Evolutionary conservation across 1,284 basidiomycete species (phyloP).

Genomic region (Puccinia hordei): DNA sequence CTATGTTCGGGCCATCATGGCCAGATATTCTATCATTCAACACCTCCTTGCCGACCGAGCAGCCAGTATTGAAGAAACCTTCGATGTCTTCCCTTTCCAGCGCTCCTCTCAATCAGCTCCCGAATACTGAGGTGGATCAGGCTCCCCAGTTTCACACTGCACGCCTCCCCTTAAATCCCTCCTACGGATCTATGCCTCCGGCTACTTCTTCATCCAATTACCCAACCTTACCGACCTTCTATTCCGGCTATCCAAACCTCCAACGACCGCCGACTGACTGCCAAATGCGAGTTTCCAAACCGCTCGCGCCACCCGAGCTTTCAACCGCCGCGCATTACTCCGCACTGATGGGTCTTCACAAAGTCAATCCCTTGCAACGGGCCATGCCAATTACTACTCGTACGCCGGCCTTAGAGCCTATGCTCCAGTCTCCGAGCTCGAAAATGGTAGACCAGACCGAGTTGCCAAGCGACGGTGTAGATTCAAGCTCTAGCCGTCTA

Average conservation of each 20-base stretch:
- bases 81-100: conserved; percentile 3
- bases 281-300: conserved; percentile 42
- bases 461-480: neutral
- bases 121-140: neutral
- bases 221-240: conserved; percentile 29
- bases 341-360: conserved; percentile 21
- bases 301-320: conserved; percentile 39
- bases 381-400: neutral
- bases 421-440: neutral
- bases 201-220: conserved; percentile 17
- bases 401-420: neutral
- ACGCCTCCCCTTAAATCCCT: neutral
- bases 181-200: conserved; percentile 20
- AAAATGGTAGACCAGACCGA: neutral
- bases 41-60: neutral
- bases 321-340: conserved; percentile 9
- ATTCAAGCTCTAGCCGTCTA: neutral
- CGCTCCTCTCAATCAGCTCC: neutral
- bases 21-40: conserved; percentile 22
- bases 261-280: neutral
- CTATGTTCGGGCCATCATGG: conserved; percentile 20
- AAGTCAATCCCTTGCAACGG: conserved; percentile 35
- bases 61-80: conserved; percentile 3
- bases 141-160: conserved; percentile 4
- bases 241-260: neutral